Evolutionary conservation across 345 rosid species (phyloP), one percentile per base, ranked within the genome.

Genomic region (Rhizophora mangle): DNA sequence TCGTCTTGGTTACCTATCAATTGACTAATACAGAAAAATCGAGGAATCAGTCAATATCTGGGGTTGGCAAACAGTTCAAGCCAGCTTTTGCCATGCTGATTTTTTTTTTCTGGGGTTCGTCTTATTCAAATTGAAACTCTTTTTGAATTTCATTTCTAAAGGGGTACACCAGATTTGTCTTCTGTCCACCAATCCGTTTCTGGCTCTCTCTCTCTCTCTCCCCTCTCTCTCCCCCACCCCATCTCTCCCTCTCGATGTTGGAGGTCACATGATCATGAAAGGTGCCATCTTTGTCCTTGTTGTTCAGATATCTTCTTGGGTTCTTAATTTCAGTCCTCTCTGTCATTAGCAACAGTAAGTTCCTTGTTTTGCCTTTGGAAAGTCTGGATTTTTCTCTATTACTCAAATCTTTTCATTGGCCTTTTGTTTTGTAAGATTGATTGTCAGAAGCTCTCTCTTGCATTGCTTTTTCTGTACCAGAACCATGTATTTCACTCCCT

Each of bases 81-180:
- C 78, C 79, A 72, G 78, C 74, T 72, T 65, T 58, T 70, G 64
- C 66, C 61, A 70, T 61, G 73, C 72, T 51, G 74, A 69, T 72
- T 71, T 71, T 65, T 59, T 26, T 11, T 26, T 19, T 21, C 5
- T 43, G 49, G 49, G 13, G 9, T 11, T 60, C 24, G 46, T 32
- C 65, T 60, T 20, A 19, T 72, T 63, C 65, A 10, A 43, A 2
- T 51, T 52, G 13, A 22, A 46, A 62, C 18, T 7, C 68, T 22
- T n/a, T 32, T 30, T n/a, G 49, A 5, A 47, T 27, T 30, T 20
- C 53, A 8, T 37, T 29, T 37, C 64, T 24, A 21, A 34, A 43
- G 53, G 63, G 63, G 30, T 63, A 18, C 18, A 19, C 57, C 43
- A 52, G 59, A 66, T 71, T 81, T 68, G 70, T 58, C 64, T 64